These are phyloP conservation scores for Amauroascus niger DNA, from an alignment of 2,329 filamentous ascomycete genomes.

Conservation along the genomic window DNA sequence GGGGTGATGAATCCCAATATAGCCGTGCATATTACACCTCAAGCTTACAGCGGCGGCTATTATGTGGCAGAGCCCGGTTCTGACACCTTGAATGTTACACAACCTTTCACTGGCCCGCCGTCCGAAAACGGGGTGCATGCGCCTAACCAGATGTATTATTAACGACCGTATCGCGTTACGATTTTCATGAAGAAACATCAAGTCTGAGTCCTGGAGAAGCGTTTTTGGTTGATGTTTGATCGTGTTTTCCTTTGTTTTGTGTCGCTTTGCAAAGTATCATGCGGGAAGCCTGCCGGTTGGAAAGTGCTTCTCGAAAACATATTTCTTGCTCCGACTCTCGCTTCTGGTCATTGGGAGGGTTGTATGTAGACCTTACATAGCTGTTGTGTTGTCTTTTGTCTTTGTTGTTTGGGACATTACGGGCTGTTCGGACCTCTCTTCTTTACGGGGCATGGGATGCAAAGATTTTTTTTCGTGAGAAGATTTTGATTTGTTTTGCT, in stretches of 20 bases:
- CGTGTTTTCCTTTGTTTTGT: not conserved
- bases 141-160: slow-evolving; percentile 10
- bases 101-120: not conserved
- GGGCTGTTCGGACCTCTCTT: not conserved
- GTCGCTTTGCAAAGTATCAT: not conserved
- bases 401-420: not conserved
- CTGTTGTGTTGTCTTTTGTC: not conserved
- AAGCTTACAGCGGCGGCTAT: not conserved
- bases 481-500: not conserved
- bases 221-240: not conserved
- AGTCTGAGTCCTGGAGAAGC: not conserved
- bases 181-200: not conserved
- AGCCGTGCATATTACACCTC: not conserved
- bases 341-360: not conserved
- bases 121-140: not conserved
- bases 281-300: not conserved
- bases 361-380: not conserved
- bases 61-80: not conserved
- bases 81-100: not conserved
- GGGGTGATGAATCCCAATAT: not conserved
- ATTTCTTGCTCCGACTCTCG: not conserved
- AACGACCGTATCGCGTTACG: not conserved
- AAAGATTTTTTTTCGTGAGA: not conserved
- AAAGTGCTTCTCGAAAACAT: not conserved
- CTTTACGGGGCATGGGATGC: not conserved